Conservation (phyloP, 139 green algal species). For the Tetradesmus lagerheimii region DNA sequence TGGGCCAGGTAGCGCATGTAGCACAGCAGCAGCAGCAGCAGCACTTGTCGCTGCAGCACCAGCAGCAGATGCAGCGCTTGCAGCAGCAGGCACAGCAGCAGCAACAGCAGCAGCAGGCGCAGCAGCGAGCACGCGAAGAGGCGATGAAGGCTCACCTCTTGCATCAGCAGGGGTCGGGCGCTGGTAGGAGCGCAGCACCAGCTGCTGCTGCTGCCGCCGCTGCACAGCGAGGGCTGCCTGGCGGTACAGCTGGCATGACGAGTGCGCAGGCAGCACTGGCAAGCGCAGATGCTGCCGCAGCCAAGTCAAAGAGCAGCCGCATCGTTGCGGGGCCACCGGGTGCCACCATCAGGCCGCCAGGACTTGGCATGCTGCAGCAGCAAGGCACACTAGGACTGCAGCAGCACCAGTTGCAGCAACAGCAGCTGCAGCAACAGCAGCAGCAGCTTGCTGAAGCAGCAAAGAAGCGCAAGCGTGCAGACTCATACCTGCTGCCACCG, state of each 20-base stretch:
- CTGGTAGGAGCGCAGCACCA: background rate
- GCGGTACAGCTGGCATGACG: constrained; percentile 19
- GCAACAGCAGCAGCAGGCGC: constrained; percentile 2
- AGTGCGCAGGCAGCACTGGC: constrained; percentile 24
- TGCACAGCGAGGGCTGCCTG: background rate
- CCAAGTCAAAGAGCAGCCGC: background rate
- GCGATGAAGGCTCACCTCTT: background rate
- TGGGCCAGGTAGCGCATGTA: constrained; percentile 6
- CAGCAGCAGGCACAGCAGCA: background rate
- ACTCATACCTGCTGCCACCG: constrained; percentile 9
- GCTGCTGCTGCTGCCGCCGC: background rate
- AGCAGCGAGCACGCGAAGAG: constrained; percentile 23
- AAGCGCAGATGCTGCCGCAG: background rate
- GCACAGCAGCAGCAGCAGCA: constrained; percentile 18
- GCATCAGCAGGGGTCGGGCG: background rate
- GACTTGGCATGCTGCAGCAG: background rate
- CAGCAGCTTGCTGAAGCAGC: background rate
- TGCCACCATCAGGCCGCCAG: background rate
- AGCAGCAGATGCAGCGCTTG: constrained; percentile 5
- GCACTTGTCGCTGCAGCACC: background rate
- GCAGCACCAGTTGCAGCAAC: constrained; percentile 10
- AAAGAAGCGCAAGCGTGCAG: constrained; percentile 32
- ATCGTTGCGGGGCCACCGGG: background rate
- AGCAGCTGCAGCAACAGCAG: background rate
- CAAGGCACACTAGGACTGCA: background rate